Base-by-base conservation (phyloP, 208 protist genomes). In the Crithidia sp. region DNA sequence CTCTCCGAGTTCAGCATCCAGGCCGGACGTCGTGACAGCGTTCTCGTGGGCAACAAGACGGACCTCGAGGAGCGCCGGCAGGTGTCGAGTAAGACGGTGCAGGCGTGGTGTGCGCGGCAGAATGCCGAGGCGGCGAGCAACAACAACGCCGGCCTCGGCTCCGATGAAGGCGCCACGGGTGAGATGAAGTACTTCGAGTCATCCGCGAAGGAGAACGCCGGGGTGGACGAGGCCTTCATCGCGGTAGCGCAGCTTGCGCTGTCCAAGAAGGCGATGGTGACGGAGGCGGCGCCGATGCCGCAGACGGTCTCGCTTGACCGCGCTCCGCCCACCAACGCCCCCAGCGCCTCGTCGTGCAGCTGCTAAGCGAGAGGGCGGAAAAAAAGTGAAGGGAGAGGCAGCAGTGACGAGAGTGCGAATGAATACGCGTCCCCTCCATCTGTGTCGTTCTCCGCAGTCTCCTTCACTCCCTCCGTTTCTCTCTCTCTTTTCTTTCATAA, bases 1-100 rank as follows among this genome's bases (percentile, higher is more conserved):
- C 85, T 98, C 12, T 98, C 99, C 73, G 99, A 99, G 92, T 99
- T 99, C 81, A 92, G 97, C 68, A 97, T 99, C 70, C 98, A 99
- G 71, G 90, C 95, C 8, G 91, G 94, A 0, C 91, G 97, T 40
- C 98, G 99, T 73, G 98, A 99, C 61, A 99, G 99, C 81, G 98
- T 99, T 49, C 92, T 99, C 19, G 85, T 99, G 40, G 99, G 99
- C 71, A 99, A 99, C 93, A 99, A 99, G 83, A 98, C 95, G 17
- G 99, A 99, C 87, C 76, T 99, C 5, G 96, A 98, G 64, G 91
- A 98, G 53, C 86, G 81, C 66, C 91, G 98, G 7, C 95, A 97
- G 63, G 98, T 99, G 53, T 74, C 86, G 2, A 90, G 85, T 77
- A 96, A 98, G 79, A 84, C 88, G 14, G 98, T 97, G n/a, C 82